Evolutionary conservation across 176 grass and related monocot species (phyloP), one percentile per base, ranked within the genome.

Genomic region (Triticum timopheevii): DNA sequence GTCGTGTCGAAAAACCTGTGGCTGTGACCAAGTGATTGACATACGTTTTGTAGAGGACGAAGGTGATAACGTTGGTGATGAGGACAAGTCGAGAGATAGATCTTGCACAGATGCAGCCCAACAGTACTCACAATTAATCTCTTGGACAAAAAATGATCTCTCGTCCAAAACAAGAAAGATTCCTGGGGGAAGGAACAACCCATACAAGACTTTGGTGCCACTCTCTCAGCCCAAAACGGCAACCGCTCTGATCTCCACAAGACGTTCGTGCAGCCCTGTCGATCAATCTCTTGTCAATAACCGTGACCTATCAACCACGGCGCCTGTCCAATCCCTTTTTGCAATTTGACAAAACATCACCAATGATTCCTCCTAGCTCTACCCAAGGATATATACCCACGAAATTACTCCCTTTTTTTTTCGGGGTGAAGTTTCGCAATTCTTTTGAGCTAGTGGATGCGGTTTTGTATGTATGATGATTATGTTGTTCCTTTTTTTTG

Each of bases 271-370:
- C 89, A 83, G 66, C 83, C 83, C 40, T 65, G 31, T 87, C 64
- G 39, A 84, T 65, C 58, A 30, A 38, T 63, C 75, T 76, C 65
- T 74, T 72, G 31, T 79, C 65, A 65, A 44, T 71, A 76, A 76
- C 69, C 27, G 33, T 80, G 75, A 90, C 75, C 80, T 66, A 36
- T 90, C 79, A 76, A 36, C 84, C 79, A 90, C 36, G 88, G 79
- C 79, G 40, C 39, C 82, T 79, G 83, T 81, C 77, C 61, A 77
- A 17, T 82, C 78, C 69, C 58, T 47, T 78, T 78, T 89, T 45
- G 30, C 59, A 87, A 54, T 35, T 87, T 87, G 89, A 90, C 89
- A 65, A 90, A 83, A 74, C 84, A 80, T 0, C 73, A 83, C 35
- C 16, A 54, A 45, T 69, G 50, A 69, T 71, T 63, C 22, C 78